phyloP scores from a whole-genome alignment of 371 early-diverging fungal genomes.

The Mortierella sp. region DNA sequence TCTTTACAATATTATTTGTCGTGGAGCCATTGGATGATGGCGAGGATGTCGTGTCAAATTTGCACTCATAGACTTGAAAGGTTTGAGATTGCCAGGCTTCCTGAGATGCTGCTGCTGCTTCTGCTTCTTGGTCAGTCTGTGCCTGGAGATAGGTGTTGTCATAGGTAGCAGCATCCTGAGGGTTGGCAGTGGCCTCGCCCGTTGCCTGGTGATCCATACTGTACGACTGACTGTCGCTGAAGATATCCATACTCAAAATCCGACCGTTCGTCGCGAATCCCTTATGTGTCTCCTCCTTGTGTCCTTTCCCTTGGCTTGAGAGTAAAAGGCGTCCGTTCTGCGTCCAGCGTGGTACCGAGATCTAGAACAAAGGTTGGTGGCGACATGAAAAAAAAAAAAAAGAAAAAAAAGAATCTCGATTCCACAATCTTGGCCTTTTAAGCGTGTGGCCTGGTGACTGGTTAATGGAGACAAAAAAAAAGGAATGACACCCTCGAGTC shows the following conservation, averaged over 20 bases:
- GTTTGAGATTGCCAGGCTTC: conserved; percentile 28
- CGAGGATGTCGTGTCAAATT: conserved; percentile 11
- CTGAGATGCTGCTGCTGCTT: neutral
- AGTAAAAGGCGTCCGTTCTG: too few species aligned
- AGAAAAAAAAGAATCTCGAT: neutral
- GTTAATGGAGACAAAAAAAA: neutral
- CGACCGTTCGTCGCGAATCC: too few species aligned
- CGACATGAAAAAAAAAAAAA: neutral
- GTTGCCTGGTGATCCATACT: neutral
- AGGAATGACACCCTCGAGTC: neutral
- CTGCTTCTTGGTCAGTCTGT: neutral
- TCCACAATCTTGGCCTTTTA: too few species aligned
- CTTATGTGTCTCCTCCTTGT: too few species aligned
- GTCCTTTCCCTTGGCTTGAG: too few species aligned
- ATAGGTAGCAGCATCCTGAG: neutral
- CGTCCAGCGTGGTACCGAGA: too few species aligned
- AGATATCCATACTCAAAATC: too few species aligned
- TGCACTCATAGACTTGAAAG: conserved; percentile 30
- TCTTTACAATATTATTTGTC: conserved; percentile 18
- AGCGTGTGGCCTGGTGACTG: neutral
- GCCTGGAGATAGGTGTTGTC: neutral
- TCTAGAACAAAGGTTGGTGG: neutral
- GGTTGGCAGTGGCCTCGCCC: neutral
- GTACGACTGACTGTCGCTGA: too few species aligned
- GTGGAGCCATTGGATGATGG: neutral